Base-by-base conservation (phyloP, 1,284 basidiomycete genomes). In the Microbotryomycetes sp. region DNA sequence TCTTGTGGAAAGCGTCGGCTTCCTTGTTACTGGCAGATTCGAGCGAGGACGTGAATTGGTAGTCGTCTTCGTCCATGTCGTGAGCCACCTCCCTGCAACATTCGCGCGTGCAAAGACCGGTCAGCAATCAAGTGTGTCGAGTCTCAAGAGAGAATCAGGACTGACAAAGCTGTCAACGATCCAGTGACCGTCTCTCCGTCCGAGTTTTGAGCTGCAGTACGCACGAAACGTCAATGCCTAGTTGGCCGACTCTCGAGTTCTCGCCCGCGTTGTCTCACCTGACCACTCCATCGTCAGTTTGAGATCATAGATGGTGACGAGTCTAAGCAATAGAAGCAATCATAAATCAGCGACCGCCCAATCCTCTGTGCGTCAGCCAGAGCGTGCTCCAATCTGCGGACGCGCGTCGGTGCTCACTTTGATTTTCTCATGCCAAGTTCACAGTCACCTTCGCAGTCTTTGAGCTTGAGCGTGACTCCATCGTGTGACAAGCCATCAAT, bases 41-140 rank as follows among this genome's bases (percentile, higher is more conserved):
- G 52, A 71, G 31, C 4, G 60, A 57, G 5, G 58, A 61, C 35
- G 68, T 62, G 56, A 72, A 72, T 30, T 53, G 53, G 59, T 72
- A 70, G 26, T 70, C 67, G 54, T 71, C 70, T 35, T 70, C 70
- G 48, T 70, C 68, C 70, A 72, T 71, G 59, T 72, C 71, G 60
- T 72, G 71, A 13, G 61, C 57, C n/a, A 72, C 70, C 60, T 72
- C 71, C 5, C n/a, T 41, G 27, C 3, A 41, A 9, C 11, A 41
- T 41, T 9, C 35, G n/a, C n/a, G n/a, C n/a, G n/a, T n/a, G 9
- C 9, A 50, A 21, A 50, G 27, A 23, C 27, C n/a, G 13, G 41
- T n/a, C 41, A 45, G 15, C n/a, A 13, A n/a, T n/a, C 15, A 13
- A 15, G n/a, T 18, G 35, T 41, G 35, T 11, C 18, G 11, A 41